phyloP scores from a whole-genome alignment of 257 asterid genomes.

The Ajuga chamaepitys region DNA sequence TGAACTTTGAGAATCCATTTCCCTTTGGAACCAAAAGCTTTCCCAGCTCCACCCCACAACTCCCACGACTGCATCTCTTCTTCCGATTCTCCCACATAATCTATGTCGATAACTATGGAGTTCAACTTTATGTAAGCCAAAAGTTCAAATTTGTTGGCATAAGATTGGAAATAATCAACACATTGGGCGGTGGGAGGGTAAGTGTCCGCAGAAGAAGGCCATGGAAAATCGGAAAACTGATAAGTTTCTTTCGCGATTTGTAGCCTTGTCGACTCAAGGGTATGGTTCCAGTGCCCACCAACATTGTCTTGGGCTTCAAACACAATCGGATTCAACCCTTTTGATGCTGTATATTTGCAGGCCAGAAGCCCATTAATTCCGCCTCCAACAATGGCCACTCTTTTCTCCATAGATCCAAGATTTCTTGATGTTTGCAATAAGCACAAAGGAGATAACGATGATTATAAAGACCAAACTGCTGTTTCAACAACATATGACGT shows the following conservation, averaged over 20 bases:
- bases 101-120: constrained; percentile 27
- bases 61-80: constrained; percentile 34
- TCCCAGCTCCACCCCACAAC: constrained; percentile 35
- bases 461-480: too few species aligned
- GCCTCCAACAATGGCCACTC: constrained; percentile 41
- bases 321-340: constrained; percentile 29
- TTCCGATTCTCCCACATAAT: constrained; percentile 31
- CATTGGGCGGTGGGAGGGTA: constrained; percentile 19
- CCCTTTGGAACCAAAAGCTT: constrained; percentile 44
- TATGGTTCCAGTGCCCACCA: constrained; percentile 45
- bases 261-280: constrained; percentile 31
- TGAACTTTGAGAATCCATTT: constrained; percentile 41
- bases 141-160: constrained; percentile 34
- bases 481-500: too few species aligned
- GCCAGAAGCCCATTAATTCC: constrained; percentile 50
- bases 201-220: constrained; percentile 30
- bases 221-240: constrained; percentile 45
- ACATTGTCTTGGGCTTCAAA: constrained; percentile 26
- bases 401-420: constrained; percentile 20
- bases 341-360: constrained; percentile 30
- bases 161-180: constrained; percentile 31
- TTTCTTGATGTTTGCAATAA: neutral
- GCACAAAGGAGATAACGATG: too few species aligned
- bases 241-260: constrained; percentile 15
- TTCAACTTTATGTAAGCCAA: constrained; percentile 26